Base-by-base conservation (phyloP, 1,284 basidiomycete genomes). In the Tilletia caries region DNA sequence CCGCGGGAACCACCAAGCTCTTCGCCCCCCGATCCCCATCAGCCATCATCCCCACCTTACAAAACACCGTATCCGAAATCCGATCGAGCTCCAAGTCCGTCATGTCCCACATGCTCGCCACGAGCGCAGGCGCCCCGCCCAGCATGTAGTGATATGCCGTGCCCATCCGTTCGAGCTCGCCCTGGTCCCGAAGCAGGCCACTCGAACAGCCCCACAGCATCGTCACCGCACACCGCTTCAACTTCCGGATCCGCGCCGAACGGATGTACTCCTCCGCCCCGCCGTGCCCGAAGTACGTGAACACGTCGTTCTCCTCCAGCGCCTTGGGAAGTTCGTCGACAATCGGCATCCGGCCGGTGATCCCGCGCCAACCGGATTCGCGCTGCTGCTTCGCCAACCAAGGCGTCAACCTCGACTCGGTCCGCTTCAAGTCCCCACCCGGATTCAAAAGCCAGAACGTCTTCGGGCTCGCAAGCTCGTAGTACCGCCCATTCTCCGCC, bases 201-300 rank as follows among this genome's bases (percentile, higher is more conserved):
- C 93, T 96, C 0, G 95, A 98, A 86, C 95, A 99, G 0, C 96
- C 95, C 95, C 95, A 99, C 8, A 99, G 88, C 93, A 99, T 96
- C 0, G 92, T 91, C 12, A 91, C 91, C 1, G 95, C 94, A 81
- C 95, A 98, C 23, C 87, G 87, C 2, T 88, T 87, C 27, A 98
- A 86, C 72, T 91, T 88, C 23, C 92, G 88, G 67, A 98, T 88
- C 76, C 91, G 91, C 81, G 91, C 90, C 1, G 92, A 91, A 3
- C 92, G 90, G 13, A 93, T 88, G 79, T 95, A 99, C 80, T 97
- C 93, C 82, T 98, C 95, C 1, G 89, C 95, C 12, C 95, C 95
- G 1, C 93, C 93, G 80, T 99, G 95, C 10, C 95, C 95, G 80
- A 98, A 97, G 85, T 98, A 98, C 46, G 82, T 73, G 13, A 83